phyloP scores from a whole-genome alignment of 1,284 basidiomycete species.

The Leucoagaricus sp. region DNA sequence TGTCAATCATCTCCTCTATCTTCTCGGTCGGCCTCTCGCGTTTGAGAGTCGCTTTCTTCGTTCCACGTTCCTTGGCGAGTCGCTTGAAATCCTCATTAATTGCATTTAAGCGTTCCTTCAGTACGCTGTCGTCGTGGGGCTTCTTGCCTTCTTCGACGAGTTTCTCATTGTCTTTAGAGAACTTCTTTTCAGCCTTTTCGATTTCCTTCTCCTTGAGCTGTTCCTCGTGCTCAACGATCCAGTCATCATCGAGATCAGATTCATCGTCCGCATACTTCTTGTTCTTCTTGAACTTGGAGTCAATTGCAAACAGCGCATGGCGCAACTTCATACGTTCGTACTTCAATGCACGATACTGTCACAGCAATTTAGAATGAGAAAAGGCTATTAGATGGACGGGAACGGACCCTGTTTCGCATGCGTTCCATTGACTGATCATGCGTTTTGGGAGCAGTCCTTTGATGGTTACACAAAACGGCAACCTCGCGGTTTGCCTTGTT shows the following conservation, averaged over 20 bases:
- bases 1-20: conserved; percentile 74
- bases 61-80: conserved; percentile 83
- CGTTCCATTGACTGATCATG: conserved; percentile 93
- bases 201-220: conserved; percentile 78
- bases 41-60: conserved; percentile 68
- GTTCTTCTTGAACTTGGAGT: conserved; percentile 83
- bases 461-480: conserved; percentile 97
- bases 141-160: conserved; percentile 70
- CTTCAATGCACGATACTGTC: conserved; percentile 79
- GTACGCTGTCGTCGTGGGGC: conserved; percentile 57
- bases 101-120: conserved; percentile 65
- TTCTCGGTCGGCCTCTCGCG: conserved; percentile 69
- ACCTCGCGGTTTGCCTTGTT: conserved; percentile 95
- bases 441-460: conserved; percentile 87
- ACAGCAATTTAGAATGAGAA: conserved; percentile 6
- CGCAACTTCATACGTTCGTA: conserved; percentile 94
- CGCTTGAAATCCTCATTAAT: conserved; percentile 80
- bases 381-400: too few relatives aligned
- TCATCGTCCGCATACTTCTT: conserved; percentile 80
- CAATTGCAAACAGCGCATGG: conserved; percentile 74
- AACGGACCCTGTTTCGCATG: conserved; percentile 79
- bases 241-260: conserved; percentile 93
- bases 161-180: conserved; percentile 88
- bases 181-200: conserved; percentile 88
- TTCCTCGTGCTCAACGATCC: conserved; percentile 83